Conservation (phyloP, 345 rosid species). For the Brassica cretica region DNA sequence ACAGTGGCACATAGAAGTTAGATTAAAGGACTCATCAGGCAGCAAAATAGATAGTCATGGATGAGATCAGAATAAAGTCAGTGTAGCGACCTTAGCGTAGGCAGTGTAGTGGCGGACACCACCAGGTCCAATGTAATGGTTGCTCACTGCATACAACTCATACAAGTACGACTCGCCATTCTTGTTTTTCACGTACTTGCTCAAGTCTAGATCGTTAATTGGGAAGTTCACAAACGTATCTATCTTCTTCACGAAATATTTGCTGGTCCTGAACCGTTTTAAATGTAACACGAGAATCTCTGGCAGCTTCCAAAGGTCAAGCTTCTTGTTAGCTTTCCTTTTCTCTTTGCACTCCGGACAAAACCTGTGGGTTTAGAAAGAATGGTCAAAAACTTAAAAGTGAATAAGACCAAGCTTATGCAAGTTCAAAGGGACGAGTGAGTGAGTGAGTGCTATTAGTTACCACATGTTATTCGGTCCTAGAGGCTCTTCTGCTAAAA, state of each 20-base stretch:
- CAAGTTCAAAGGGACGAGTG: not conserved
- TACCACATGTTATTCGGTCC: constrained; percentile 99
- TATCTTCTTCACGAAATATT: constrained; percentile 85
- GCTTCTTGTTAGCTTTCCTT: constrained; percentile 88
- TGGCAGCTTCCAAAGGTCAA: constrained; percentile 94
- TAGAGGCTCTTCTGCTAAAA: constrained; percentile 89
- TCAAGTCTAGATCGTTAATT: constrained; percentile 75
- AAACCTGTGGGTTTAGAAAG: constrained; percentile 52
- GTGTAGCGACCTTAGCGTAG: constrained; percentile 63
- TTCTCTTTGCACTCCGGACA: constrained; percentile 97
- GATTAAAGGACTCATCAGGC: not conserved
- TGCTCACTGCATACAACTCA: constrained; percentile 89
- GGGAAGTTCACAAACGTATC: constrained; percentile 90
- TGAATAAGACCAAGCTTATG: too few relatives aligned
- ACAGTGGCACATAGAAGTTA: constrained; percentile 13
- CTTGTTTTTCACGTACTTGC: constrained; percentile 65
- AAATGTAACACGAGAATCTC: constrained; percentile 91
- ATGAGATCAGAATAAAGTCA: too few relatives aligned
- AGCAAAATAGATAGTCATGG: not conserved
- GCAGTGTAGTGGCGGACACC: constrained; percentile 96
- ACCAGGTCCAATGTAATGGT: constrained; percentile 91
- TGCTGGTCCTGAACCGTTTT: constrained; percentile 87
- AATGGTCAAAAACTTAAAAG: not conserved
- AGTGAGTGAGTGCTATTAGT: constrained; percentile 16
- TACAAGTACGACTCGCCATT: constrained; percentile 61